Percentiles rank a stretch among this genome's conserved stretches.
phyloP scores from a whole-genome alignment of 176 grass and related monocot species.

The Poa annua region DNA sequence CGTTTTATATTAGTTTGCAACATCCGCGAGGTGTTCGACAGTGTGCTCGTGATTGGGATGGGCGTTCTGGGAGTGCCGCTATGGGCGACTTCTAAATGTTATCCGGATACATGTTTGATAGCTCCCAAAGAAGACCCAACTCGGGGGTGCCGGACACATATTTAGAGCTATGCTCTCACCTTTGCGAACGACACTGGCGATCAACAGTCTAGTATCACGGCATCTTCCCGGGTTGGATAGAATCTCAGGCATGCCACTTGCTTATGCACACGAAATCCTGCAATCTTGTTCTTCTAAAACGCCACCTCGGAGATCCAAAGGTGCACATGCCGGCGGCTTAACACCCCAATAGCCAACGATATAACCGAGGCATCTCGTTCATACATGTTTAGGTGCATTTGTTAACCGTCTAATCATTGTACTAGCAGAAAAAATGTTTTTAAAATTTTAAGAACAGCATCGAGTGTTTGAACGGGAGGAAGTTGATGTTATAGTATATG shows the following conservation, averaged over 20 bases:
- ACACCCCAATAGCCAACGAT: background rate
- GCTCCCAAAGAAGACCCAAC: no score
- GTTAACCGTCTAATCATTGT: background rate
- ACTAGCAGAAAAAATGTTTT: background rate
- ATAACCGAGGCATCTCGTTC: background rate
- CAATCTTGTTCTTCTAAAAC: background rate
- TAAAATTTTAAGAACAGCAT: background rate
- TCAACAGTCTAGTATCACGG: background rate
- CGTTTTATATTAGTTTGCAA: no score
- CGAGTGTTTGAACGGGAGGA: background rate
- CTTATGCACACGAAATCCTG: background rate
- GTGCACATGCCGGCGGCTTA: background rate
- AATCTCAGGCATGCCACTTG: background rate
- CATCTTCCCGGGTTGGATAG: background rate
- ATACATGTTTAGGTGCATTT: background rate
- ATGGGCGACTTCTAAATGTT: no score
- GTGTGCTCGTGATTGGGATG: no score
- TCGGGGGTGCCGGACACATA: no score
- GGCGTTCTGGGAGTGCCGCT: no score
- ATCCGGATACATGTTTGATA: no score
- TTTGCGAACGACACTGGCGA: background rate
- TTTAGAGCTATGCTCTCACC: no score
- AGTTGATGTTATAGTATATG: no score
- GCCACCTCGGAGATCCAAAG: background rate
- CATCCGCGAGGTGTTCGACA: no score